A percentile compares a stretch with the other conserved stretches of the same genome.
phyloP scores from a whole-genome alignment of 129 eudicot genomes.

The Mikania micrantha region DNA sequence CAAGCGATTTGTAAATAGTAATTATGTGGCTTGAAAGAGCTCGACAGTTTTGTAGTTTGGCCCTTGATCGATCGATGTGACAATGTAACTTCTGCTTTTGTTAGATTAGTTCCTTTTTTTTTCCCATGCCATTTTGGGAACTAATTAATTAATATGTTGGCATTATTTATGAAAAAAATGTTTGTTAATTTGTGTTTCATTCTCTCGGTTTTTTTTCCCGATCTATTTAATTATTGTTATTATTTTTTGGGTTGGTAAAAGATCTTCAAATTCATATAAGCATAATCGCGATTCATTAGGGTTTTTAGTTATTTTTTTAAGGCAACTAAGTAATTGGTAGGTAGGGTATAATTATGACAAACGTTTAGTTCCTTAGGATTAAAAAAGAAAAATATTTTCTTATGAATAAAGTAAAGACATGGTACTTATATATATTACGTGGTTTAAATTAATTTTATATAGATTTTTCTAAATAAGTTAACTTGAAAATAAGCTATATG shows the following conservation, averaged over 20 bases:
- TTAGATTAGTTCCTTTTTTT: conserved; percentile 22
- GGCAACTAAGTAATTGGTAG: not conserved
- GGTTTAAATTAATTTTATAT: too few relatives aligned
- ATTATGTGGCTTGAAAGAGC: conserved; percentile 25
- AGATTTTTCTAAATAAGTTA: too few relatives aligned
- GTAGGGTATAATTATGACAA: not conserved
- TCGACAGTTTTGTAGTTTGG: conserved; percentile 33
- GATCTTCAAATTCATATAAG: not conserved
- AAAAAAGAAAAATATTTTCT: not conserved
- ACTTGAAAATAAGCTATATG: too few relatives aligned
- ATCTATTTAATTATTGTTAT: too few relatives aligned
- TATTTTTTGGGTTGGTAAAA: not conserved
- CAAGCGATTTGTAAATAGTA: conserved; percentile 22
- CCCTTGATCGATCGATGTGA: conserved; percentile 4
- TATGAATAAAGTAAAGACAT: too few relatives aligned
- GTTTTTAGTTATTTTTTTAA: not conserved
- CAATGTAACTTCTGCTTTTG: conserved; percentile 4
- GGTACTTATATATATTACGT: too few relatives aligned
- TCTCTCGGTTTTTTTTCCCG: not conserved
- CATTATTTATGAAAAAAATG: not conserved
- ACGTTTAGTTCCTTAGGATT: not conserved
- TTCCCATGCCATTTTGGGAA: conserved; percentile 18
- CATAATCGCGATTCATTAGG: not conserved
- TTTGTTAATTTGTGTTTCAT: not conserved
- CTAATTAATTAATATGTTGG: conserved; percentile 16